Evolutionary conservation across 2,329 filamentous ascomycete species (phyloP).

Genomic region (Neopestalotiopsis rosae): DNA sequence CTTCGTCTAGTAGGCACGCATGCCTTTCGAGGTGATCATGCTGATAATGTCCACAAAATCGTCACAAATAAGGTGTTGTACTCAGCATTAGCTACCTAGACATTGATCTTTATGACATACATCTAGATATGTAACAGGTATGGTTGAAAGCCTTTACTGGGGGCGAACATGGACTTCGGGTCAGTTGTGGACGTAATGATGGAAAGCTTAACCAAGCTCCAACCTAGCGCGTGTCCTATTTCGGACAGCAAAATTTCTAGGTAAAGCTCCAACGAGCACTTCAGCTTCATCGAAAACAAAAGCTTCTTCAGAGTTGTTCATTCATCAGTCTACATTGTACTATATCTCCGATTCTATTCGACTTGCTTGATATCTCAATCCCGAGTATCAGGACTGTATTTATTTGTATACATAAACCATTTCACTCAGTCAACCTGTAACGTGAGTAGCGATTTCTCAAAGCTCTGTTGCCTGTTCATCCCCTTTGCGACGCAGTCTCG

Average conservation of each 20-base stretch:
- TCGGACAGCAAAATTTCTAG: constrained; percentile 18
- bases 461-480: background rate
- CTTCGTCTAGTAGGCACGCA: background rate
- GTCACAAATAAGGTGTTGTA: too few species aligned
- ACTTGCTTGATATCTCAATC: background rate
- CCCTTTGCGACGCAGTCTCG: background rate
- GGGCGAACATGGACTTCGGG: background rate
- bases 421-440: background rate
- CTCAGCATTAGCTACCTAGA: too few species aligned
- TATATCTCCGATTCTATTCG: constrained; percentile 2
- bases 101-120: background rate
- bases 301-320: background rate
- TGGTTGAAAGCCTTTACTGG: background rate
- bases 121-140: background rate
- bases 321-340: constrained; percentile 1
- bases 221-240: constrained; percentile 6
- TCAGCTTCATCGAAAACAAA: constrained; percentile 9
- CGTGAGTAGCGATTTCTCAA: constrained; percentile 1
- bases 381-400: background rate
- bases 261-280: constrained; percentile 2
- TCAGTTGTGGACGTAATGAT: constrained; percentile 3
- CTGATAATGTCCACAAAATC: too few species aligned
- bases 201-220: background rate
- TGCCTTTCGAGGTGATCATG: background rate
- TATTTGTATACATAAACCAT: constrained; percentile 8